phyloP scores from a whole-genome alignment of 768 basidiomycete species.

The Russula ochroleuca region DNA sequence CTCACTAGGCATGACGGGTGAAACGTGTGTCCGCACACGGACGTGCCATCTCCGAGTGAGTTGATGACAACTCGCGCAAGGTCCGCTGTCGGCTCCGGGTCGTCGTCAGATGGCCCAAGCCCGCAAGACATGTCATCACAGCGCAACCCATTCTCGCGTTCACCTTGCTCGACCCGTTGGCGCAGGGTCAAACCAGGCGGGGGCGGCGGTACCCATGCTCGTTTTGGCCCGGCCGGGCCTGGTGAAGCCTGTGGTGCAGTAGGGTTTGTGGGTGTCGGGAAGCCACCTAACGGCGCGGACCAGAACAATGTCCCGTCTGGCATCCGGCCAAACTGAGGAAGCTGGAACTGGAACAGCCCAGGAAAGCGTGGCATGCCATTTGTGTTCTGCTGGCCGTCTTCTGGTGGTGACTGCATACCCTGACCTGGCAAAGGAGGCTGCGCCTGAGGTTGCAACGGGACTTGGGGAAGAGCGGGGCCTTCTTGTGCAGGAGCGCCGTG shows the following conservation, averaged over 20 bases:
- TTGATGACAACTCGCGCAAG: constrained; percentile 41
- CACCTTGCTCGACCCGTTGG: constrained; percentile 66
- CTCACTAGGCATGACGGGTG: constrained; percentile 68
- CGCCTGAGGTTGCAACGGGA: constrained; percentile 17
- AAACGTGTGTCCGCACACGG: constrained; percentile 63
- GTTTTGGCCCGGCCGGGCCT: constrained; percentile 38
- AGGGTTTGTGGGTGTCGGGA: not conserved
- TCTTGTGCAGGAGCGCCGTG: constrained; percentile 9
- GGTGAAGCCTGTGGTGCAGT: constrained; percentile 25
- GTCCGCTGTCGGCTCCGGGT: constrained; percentile 43
- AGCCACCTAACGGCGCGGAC: constrained; percentile 15
- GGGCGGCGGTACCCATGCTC: constrained; percentile 55
- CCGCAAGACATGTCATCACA: constrained; percentile 73
- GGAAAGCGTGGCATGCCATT: constrained; percentile 22
- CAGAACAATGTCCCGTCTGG: constrained; percentile 20
- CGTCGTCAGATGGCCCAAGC: constrained; percentile 69
- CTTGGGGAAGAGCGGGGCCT: constrained; percentile 19
- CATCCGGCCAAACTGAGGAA: constrained; percentile 20
- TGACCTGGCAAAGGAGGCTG: constrained; percentile 20
- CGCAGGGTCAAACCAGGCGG: constrained; percentile 68
- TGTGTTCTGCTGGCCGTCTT: constrained; percentile 15
- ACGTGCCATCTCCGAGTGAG: constrained; percentile 27
- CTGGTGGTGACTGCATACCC: constrained; percentile 19
- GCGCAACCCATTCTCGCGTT: constrained; percentile 66
- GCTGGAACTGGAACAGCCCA: constrained; percentile 23